These are phyloP conservation scores for Aeschynomene evenia DNA, from an alignment of 306 rosid species.

Conservation along the genomic window DNA sequence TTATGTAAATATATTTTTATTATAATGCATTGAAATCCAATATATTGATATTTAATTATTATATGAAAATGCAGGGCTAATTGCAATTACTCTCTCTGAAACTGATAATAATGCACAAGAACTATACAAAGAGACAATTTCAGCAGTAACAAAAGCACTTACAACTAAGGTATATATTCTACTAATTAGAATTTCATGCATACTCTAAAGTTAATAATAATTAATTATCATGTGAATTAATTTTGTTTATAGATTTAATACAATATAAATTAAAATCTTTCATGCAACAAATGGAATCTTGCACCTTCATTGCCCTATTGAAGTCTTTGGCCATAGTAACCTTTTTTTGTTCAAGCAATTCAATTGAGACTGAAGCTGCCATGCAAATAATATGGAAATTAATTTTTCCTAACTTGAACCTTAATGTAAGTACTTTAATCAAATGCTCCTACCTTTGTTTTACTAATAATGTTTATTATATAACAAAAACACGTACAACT, in stretches of 20 bases:
- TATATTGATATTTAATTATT: not conserved
- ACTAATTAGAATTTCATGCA: not conserved
- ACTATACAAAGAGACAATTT: not conserved
- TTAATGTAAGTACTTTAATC: conserved; percentile 18
- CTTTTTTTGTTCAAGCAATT: conserved; percentile 32
- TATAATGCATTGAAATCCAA: not conserved
- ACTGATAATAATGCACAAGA: conserved; percentile 32
- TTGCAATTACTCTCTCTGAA: conserved; percentile 28
- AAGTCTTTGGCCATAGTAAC: conserved; percentile 40
- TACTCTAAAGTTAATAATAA: not conserved
- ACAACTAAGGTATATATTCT: not conserved
- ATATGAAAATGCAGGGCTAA: conserved; percentile 29
- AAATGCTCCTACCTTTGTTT: not conserved
- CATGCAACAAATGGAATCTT: conserved; percentile 20
- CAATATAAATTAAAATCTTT: not conserved
- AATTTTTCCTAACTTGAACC: conserved; percentile 13
- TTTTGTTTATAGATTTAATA: not conserved
- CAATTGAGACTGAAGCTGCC: conserved; percentile 31
- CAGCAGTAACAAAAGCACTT: not conserved
- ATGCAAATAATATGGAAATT: conserved; percentile 43
- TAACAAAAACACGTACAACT: no score
- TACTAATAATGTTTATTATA: no score
- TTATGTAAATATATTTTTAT: no score
- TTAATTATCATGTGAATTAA: not conserved
- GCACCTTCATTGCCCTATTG: not conserved